phyloP scores from a whole-genome alignment of 176 grass and related monocot species.

The Secale cereale region DNA sequence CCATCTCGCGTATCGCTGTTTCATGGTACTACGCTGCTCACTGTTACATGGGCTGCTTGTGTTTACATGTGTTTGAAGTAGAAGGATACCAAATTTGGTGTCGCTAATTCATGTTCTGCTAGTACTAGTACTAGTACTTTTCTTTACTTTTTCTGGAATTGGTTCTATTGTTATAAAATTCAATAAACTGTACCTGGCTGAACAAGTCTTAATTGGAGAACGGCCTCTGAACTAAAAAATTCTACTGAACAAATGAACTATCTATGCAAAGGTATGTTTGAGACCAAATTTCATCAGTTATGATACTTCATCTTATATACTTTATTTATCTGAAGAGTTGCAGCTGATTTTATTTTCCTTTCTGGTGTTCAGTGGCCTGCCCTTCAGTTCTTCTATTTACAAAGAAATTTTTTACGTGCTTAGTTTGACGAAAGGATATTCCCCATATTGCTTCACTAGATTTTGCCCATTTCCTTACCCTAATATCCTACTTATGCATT shows the following conservation, averaged over 20 bases:
- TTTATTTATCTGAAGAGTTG: background rate
- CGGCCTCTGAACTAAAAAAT: background rate
- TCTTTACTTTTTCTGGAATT: background rate
- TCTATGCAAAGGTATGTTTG: background rate
- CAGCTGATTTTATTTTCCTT: background rate
- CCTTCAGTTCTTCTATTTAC: background rate
- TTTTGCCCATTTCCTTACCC: background rate
- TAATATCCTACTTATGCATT: slow-evolving; percentile 1
- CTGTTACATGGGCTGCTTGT: background rate
- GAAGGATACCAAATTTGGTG: background rate
- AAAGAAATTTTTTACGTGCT: background rate
- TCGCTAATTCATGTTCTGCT: background rate
- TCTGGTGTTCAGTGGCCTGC: background rate
- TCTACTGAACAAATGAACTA: background rate
- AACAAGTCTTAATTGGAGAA: background rate
- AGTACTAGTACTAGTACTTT: background rate
- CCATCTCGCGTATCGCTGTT: background rate
- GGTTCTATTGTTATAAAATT: background rate
- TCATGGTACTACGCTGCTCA: background rate
- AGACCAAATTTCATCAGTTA: background rate
- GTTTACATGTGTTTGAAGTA: background rate
- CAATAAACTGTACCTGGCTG: background rate
- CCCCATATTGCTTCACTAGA: background rate
- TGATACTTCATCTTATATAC: background rate
- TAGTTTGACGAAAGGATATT: background rate